Conservation (phyloP, 2,329 filamentous ascomycete genomes). For the Fusarium citri region DNA sequence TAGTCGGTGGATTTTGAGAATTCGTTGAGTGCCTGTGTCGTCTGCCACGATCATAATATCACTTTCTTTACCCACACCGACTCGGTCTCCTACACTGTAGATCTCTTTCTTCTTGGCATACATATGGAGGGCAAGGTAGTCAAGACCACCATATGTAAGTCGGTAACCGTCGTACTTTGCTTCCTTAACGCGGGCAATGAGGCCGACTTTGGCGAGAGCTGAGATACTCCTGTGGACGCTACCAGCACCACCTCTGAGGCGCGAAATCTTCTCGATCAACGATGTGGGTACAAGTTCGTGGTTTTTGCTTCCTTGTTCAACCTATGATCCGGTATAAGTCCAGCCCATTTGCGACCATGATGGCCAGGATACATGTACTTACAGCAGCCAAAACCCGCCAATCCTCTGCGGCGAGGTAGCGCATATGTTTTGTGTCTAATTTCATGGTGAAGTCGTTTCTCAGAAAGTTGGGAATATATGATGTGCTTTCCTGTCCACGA, state of each 20-base stretch:
- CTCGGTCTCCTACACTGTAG: slow-evolving; percentile 93
- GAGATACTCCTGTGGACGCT: slow-evolving; percentile 91
- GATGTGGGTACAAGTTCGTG: slow-evolving; percentile 96
- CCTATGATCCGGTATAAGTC: slow-evolving; percentile 63
- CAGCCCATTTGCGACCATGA: slow-evolving; percentile 48
- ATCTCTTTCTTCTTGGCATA: slow-evolving; percentile 83
- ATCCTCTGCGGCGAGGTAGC: slow-evolving; percentile 91
- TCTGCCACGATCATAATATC: slow-evolving; percentile 96
- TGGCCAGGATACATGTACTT: slow-evolving; percentile 53
- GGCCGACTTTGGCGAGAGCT: slow-evolving; percentile 86
- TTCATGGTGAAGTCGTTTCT: slow-evolving; percentile 73
- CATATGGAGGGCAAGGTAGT: slow-evolving; percentile 95
- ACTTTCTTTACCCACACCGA: slow-evolving; percentile 97
- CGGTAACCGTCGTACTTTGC: slow-evolving; percentile 98
- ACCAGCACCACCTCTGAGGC: slow-evolving; percentile 79
- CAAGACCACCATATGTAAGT: slow-evolving; percentile 93
- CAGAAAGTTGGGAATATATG: background rate
- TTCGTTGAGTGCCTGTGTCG: slow-evolving; percentile 77
- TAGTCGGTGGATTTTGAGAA: slow-evolving; percentile 95
- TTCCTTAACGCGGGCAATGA: slow-evolving; percentile 94
- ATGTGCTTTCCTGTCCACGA: background rate
- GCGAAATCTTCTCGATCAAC: slow-evolving; percentile 85
- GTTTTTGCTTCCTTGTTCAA: slow-evolving; percentile 93
- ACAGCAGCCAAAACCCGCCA: slow-evolving; percentile 95
- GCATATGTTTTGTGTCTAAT: slow-evolving; percentile 92